Evolutionary conservation across 805 yeast species (phyloP), one percentile per base, ranked within the genome.

Genomic region (Schizosaccharomyces lindneri): DNA sequence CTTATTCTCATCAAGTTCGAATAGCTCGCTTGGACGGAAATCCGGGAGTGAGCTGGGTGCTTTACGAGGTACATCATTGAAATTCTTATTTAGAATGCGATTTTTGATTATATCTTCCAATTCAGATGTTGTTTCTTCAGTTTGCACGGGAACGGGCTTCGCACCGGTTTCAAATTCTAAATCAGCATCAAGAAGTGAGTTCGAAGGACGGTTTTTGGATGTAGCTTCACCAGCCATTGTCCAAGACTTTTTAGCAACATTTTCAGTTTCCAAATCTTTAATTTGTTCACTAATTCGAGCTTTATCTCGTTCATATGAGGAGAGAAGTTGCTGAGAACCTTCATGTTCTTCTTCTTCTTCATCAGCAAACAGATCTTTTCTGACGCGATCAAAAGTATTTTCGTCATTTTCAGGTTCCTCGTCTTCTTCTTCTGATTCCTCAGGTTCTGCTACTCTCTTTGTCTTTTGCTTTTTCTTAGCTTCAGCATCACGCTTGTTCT

Each of bases 71-170:
- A 90, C 73, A 68, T 90, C 97, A 70, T 90, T 94, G 70, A 88
- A 90, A 64, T 84, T 82, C 48, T 68, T 32, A 62, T 65, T 39
- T 9, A 21, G 11, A 21, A 93, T 83, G 70, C 97, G 80, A 67
- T 86, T 79, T 70, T 87, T 79, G 67, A 90, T 90, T 73, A 93
- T 75, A 61, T 90, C 97, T 70, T 93, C 98, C 27, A 90, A 72
- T 1, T 85, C 75, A 66, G 86, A 94, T 0, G 97, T 87, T 11
- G 84, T 79, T 65, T 89, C 95, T 66, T 81, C 81, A 0, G 98
- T 93, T 62, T 89, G 86, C 5, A 89, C 88, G 0, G 98, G 98
- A 4, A 88, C 97, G 0, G 98, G 96, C 68, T 90, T 90, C 7
- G 96, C 82, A 5, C 88, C 86, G 68, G 97, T 79, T 67, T 90